Conservation (phyloP, 23 red algal species). For the Gracilaria domingensis region DNA sequence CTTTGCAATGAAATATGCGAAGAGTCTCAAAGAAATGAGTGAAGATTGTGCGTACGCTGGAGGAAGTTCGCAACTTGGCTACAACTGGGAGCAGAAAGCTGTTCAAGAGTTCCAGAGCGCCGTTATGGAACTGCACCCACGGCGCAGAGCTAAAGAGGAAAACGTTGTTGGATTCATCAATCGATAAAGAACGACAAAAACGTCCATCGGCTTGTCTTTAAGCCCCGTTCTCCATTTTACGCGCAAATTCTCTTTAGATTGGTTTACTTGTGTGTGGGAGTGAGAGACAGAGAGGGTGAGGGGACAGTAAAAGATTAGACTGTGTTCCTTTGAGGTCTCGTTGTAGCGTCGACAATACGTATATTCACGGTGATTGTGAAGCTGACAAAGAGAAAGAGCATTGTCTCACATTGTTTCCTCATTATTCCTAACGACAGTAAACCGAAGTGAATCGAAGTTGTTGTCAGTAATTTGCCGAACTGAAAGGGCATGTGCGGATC, state of each 20-base stretch:
- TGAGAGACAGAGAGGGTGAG: too few species aligned
- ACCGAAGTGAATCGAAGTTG: neutral
- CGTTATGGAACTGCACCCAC: neutral
- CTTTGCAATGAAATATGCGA: neutral
- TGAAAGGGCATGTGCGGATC: neutral
- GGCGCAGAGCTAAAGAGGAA: neutral
- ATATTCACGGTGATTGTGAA: slow-evolving; percentile 9
- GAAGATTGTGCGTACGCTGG: neutral
- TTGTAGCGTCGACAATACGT: neutral
- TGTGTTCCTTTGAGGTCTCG: neutral
- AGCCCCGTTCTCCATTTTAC: neutral
- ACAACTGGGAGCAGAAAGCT: neutral
- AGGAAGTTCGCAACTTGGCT: too few species aligned
- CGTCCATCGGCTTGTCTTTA: neutral
- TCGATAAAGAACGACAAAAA: neutral
- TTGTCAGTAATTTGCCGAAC: neutral
- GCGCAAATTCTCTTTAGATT: neutral
- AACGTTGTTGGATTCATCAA: neutral
- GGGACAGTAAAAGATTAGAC: neutral
- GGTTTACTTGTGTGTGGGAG: too few species aligned
- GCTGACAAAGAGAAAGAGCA: neutral
- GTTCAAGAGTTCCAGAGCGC: neutral
- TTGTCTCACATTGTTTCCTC: neutral
- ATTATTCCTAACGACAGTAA: neutral
- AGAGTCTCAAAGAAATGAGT: neutral